Conservation (phyloP, 345 rosid species). For the Eucalyptus sp. region DNA sequence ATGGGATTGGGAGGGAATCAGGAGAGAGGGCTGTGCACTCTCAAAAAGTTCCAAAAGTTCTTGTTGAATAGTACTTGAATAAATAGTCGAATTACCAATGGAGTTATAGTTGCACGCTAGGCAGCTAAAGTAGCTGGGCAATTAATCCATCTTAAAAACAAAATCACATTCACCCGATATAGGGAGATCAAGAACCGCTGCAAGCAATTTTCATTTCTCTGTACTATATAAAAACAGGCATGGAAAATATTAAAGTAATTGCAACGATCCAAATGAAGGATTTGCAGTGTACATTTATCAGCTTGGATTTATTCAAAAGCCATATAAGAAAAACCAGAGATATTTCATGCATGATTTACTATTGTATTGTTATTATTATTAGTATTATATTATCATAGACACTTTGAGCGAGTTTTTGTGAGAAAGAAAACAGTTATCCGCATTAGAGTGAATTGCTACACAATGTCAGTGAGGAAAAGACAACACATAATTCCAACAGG, state of each 20-base stretch:
- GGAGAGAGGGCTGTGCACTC: background rate
- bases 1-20: background rate
- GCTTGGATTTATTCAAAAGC: background rate
- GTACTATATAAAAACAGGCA: background rate
- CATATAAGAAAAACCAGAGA: background rate
- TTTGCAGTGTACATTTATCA: background rate
- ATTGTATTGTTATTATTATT: background rate
- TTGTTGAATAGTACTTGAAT: background rate
- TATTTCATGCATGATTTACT: background rate
- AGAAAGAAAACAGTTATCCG: background rate
- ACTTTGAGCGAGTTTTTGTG: background rate
- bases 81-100: background rate
- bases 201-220: background rate
- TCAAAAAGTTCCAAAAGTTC: background rate
- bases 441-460: background rate
- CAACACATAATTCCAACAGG: no score
- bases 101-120: background rate
- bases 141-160: background rate
- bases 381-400: background rate
- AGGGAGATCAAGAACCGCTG: background rate
- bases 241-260: background rate
- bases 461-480: background rate
- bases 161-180: background rate
- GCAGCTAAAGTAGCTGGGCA: background rate
- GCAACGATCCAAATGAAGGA: background rate